Conservation (phyloP, 1,284 basidiomycete species). For the Coniferiporia weirii region DNA sequence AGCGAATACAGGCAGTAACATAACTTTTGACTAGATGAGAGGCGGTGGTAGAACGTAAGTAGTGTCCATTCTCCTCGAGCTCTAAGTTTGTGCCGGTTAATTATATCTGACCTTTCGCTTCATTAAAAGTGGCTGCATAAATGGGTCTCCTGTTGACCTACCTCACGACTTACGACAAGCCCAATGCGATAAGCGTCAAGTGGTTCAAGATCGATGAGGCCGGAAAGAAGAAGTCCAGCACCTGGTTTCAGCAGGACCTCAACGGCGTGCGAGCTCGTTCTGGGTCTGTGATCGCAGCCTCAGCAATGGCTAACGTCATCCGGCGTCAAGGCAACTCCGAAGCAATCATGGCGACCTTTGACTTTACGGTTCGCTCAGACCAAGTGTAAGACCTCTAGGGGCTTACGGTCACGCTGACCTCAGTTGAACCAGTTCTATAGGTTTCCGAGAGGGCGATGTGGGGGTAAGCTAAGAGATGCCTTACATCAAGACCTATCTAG, state of each 20-base stretch:
- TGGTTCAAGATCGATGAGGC: constrained; percentile 67
- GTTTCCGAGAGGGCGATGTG: too few species aligned
- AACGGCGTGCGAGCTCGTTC: constrained; percentile 5
- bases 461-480: too few species aligned
- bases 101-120: background rate
- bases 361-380: too few species aligned
- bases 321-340: too few species aligned
- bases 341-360: too few species aligned
- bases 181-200: constrained; percentile 49
- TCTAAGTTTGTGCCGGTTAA: background rate
- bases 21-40: constrained; percentile 53
- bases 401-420: too few species aligned
- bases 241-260: constrained; percentile 39
- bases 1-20: constrained; percentile 57
- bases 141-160: constrained; percentile 70
- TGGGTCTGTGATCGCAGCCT: too few species aligned
- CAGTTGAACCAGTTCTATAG: too few species aligned
- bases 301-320: too few species aligned
- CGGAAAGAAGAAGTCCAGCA: constrained; percentile 28
- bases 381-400: too few species aligned
- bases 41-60: constrained; percentile 38
- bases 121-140: constrained; percentile 61
- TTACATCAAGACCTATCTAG: too few species aligned
- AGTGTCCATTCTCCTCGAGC: constrained; percentile 1
- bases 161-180: constrained; percentile 57